These are phyloP conservation scores for Rhododendron williamsianum DNA, from an alignment of 148 eudicot genomes.

Conservation along the genomic window DNA sequence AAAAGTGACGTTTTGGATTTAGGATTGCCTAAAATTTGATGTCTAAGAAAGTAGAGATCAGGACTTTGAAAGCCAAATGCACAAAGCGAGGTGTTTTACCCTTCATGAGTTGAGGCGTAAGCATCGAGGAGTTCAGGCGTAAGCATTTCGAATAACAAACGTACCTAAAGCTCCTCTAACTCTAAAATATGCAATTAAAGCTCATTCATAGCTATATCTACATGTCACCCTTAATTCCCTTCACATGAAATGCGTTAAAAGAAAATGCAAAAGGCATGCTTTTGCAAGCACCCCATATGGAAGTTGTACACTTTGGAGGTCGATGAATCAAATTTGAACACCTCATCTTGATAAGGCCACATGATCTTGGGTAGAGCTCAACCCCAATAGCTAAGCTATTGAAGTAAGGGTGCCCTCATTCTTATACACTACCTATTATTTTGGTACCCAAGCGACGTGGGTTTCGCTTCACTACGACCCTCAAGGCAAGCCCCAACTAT, in stretches of 20 bases:
- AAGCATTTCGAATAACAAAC: neutral
- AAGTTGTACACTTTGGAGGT: neutral
- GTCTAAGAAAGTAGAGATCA: neutral
- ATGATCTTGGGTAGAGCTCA: too few species aligned
- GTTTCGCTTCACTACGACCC: neutral
- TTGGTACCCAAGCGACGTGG: neutral
- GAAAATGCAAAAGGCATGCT: neutral
- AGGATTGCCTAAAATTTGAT: neutral
- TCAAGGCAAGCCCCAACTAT: neutral
- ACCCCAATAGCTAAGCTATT: too few species aligned
- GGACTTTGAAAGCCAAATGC: neutral
- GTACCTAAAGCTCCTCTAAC: neutral
- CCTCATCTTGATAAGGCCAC: neutral
- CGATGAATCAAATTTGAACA: neutral
- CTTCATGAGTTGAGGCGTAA: neutral
- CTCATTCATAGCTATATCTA: neutral
- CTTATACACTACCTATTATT: too few species aligned
- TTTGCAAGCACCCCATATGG: neutral
- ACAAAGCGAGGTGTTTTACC: neutral
- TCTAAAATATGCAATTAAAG: neutral
- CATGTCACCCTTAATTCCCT: neutral
- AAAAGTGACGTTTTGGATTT: neutral
- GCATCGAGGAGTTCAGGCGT: neutral
- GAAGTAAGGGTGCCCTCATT: too few species aligned
- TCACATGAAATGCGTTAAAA: neutral